Evolutionary conservation across 1,284 basidiomycete genomes (phyloP).

Genomic region (Lentinula novae-zelandiae): DNA sequence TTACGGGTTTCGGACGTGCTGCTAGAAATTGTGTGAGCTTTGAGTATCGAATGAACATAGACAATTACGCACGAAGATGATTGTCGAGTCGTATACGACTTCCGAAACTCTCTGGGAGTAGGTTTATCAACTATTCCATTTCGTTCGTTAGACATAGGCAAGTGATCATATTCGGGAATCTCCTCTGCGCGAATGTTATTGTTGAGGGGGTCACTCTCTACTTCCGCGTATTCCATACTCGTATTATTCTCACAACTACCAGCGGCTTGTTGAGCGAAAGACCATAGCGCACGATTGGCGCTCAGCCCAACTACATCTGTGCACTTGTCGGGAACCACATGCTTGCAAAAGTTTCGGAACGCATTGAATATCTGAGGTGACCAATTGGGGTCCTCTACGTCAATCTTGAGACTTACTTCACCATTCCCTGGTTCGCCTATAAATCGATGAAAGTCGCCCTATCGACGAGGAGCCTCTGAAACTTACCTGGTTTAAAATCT

Average conservation of each 20-base stretch:
- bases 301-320: neutral
- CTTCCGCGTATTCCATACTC: neutral
- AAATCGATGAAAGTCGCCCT: neutral
- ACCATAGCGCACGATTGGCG: neutral
- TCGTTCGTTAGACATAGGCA: neutral
- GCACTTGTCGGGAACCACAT: neutral
- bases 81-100: neutral
- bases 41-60: neutral
- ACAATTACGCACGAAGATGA: neutral
- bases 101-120: neutral
- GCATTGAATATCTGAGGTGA: neutral
- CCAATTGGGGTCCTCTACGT: constrained; percentile 7
- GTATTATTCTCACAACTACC: neutral
- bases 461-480: no score
- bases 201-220: neutral
- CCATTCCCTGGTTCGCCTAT: constrained; percentile 13
- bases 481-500: neutral
- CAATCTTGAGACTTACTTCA: constrained; percentile 16
- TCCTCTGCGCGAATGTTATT: constrained; percentile 3
- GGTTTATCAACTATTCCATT: neutral
- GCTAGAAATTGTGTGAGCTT: neutral
- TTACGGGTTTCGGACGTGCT: constrained; percentile 5
- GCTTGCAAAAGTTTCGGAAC: constrained; percentile 6
- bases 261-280: neutral
- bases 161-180: neutral